Evolutionary conservation across 2,329 filamentous ascomycete species (phyloP), one percentile per base, ranked within the genome.

Genomic region (Rutstroemia sp.): DNA sequence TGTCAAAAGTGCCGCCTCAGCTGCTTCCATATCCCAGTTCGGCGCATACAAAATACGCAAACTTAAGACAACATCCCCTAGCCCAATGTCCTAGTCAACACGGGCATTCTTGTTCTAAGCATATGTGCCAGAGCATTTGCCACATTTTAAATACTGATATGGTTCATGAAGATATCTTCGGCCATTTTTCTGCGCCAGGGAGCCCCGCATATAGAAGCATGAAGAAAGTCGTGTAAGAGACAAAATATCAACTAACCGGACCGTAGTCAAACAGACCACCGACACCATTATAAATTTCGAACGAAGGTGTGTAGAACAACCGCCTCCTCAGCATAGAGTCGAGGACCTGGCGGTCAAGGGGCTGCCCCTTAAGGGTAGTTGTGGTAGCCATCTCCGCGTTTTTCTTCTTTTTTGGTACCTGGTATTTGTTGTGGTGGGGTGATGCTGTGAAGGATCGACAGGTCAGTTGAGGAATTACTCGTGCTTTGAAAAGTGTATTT

Each of bases 271-370:
- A 88, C 23, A 89, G 80, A 68, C 91, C 91, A 64, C 84, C 86
- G 57, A 94, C 87, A 69, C 90, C 90, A 64, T 88, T 88, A 71
- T 97, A 97, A 68, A 95, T 92, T 74, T 97, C 94, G 73, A 96
- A 97, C 55, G 91, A 86, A 54, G 92, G 92, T 61, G 92, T 96
- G 75, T 94, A 95, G 79, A 97, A 97, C 75, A 92, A 79, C 72
- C 91, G 88, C 63, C 92, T 87, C 64, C 88, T 85, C 66, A 97
- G 84, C 69, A 97, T 82, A 60, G 85, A 87, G 70, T 97, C 94
- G 69, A 97, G 83, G 57, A 82, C 77, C 58, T 80, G 76, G 68
- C 90, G 85, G 74, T 97, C 91, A 67, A 99, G 86, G 74, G 89
- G 84, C 78, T 96, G 86, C 67, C 92, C 94, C 75, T 88, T 92